These are phyloP conservation scores for Trichomonas vaginalis DNA, from an alignment of 208 protist genomes.

Conservation along the genomic window DNA sequence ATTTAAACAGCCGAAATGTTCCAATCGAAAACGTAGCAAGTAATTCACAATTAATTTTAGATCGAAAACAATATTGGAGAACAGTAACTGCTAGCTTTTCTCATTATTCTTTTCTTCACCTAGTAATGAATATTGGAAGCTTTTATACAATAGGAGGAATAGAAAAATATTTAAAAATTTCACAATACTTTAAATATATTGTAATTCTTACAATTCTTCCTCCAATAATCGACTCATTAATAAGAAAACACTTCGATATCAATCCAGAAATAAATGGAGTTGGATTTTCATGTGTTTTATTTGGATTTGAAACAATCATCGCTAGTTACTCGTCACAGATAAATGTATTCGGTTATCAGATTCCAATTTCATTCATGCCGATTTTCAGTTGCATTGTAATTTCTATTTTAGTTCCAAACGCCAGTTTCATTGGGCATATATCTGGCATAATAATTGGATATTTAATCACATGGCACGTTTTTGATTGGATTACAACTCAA, in stretches of 20 bases:
- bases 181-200: neutral
- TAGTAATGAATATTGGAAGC: neutral
- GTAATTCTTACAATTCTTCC: neutral
- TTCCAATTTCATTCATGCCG: neutral
- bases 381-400: neutral
- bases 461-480: neutral
- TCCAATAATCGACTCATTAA: neutral
- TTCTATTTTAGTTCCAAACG: neutral
- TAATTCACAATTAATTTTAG: neutral
- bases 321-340: neutral
- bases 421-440: neutral
- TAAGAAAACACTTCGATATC: neutral
- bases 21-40: neutral
- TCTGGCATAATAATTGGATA: neutral
- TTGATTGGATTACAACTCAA: neutral
- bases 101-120: neutral
- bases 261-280: neutral
- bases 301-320: neutral
- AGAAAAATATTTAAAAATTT: neutral
- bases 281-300: slow-evolving; percentile 6
- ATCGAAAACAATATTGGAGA: neutral
- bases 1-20: neutral
- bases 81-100: neutral
- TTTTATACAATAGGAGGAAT: neutral
- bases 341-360: neutral